phyloP scores from a whole-genome alignment of 139 green algal species.

The Tetraselmis chui region DNA sequence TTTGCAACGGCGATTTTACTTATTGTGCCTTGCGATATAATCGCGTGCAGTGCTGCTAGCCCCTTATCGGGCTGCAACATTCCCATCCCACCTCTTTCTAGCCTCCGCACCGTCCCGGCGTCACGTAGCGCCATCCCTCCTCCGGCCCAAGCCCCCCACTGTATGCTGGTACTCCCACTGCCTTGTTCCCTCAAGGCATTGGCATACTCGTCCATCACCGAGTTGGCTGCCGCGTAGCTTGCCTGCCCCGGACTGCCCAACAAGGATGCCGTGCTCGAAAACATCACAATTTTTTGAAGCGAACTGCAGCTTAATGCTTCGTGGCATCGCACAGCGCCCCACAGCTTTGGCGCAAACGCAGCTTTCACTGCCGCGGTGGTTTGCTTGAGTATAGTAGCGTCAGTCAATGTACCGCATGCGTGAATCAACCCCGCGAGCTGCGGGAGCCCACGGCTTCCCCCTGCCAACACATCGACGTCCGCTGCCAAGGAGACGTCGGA shows the following conservation, averaged over 20 bases:
- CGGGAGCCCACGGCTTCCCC: too few species aligned
- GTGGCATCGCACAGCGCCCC: too few species aligned
- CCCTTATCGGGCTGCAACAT: constrained; percentile 36
- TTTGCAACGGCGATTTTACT: background rate
- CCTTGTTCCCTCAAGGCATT: constrained; percentile 10
- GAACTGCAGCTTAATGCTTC: too few species aligned
- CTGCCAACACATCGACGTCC: too few species aligned
- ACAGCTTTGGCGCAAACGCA: too few species aligned
- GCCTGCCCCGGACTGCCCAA: constrained; percentile 34
- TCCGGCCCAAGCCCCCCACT: constrained; percentile 41
- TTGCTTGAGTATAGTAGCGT: too few species aligned
- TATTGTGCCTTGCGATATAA: background rate
- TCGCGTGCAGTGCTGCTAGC: constrained; percentile 36
- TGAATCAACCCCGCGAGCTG: too few species aligned
- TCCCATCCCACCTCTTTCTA: constrained; percentile 63
- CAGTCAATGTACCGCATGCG: too few species aligned
- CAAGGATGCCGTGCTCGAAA: constrained; percentile 19
- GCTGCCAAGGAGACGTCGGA: too few species aligned
- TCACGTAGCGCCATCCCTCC: too few species aligned
- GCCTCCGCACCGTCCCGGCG: constrained; percentile 51
- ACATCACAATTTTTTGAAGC: too few species aligned
- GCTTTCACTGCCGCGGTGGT: too few species aligned
- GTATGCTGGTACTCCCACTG: constrained; percentile 3
- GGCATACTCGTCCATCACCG: constrained; percentile 8
- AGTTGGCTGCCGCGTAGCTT: constrained; percentile 44